These are phyloP conservation scores for Serpula lacrymans DNA, from an alignment of 768 basidiomycete genomes.

Conservation along the genomic window DNA sequence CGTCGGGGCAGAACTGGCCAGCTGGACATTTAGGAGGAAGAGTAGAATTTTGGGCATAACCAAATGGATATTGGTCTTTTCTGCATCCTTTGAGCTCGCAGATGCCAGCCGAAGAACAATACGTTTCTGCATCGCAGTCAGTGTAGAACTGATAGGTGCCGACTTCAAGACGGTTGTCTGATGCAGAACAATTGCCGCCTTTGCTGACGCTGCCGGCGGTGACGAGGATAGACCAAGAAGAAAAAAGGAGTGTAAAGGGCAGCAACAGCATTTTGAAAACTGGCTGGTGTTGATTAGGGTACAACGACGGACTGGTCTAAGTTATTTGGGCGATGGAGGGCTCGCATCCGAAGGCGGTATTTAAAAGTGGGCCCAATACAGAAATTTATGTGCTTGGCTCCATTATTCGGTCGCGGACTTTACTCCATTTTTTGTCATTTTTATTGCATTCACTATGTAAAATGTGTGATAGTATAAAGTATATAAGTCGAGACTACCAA, in stretches of 20 bases:
- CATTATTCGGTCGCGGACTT: too few relatives aligned
- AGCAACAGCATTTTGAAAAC: slow-evolving; percentile 23
- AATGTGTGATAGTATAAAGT: too few relatives aligned
- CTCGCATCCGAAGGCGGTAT: neutral
- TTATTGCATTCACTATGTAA: too few relatives aligned
- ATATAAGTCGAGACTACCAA: too few relatives aligned
- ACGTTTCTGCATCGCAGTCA: slow-evolving; percentile 72
- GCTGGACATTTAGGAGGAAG: slow-evolving; percentile 60
- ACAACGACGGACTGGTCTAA: slow-evolving; percentile 2
- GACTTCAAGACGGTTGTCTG: slow-evolving; percentile 63
- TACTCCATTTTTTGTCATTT: too few relatives aligned
- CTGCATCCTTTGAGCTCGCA: slow-evolving; percentile 72
- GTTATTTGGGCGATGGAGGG: too few relatives aligned
- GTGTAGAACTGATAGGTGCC: slow-evolving; percentile 79
- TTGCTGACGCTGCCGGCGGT: slow-evolving; percentile 45
- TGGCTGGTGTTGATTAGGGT: slow-evolving; percentile 1
- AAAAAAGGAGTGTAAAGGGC: slow-evolving; percentile 52
- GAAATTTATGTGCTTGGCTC: too few relatives aligned
- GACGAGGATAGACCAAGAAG: slow-evolving; percentile 37
- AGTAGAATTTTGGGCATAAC: slow-evolving; percentile 42
- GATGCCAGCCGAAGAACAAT: slow-evolving; percentile 51
- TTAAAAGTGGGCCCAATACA: too few relatives aligned
- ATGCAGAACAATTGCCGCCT: slow-evolving; percentile 46
- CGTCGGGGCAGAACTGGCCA: slow-evolving; percentile 82
- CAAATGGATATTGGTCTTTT: slow-evolving; percentile 74